These are phyloP conservation scores for Aspergillus luchuensis DNA, from an alignment of 2,329 filamentous ascomycete species.

Conservation along the genomic window DNA sequence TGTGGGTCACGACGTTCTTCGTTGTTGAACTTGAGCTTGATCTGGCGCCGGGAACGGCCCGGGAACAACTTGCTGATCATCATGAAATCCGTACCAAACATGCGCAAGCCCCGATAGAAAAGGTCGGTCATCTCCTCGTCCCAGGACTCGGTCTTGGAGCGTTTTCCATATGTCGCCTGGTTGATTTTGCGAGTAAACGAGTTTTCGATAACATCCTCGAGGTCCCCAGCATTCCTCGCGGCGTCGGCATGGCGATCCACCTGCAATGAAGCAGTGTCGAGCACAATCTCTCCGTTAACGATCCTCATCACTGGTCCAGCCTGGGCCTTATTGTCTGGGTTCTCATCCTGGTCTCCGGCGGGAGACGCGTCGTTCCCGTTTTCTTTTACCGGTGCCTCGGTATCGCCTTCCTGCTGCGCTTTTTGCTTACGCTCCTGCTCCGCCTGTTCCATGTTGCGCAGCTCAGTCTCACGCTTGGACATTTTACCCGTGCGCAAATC, in stretches of 20 bases:
- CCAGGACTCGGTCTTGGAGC: conserved; percentile 59
- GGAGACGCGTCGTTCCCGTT: conserved; percentile 27
- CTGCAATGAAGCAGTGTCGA: conserved; percentile 54
- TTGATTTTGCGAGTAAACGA: conserved; percentile 51
- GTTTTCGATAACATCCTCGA: conserved; percentile 50
- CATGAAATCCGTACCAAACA: conserved; percentile 67
- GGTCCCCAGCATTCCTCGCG: conserved; percentile 48
- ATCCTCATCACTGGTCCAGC: conserved; percentile 54
- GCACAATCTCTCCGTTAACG: conserved; percentile 60
- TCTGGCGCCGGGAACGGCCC: conserved; percentile 59
- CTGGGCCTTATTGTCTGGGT: conserved; percentile 29
- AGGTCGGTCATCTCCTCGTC: conserved; percentile 59
- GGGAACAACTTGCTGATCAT: conserved; percentile 66
- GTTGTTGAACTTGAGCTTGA: conserved; percentile 65
- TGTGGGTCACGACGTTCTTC: conserved; percentile 61
- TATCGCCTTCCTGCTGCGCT: conserved; percentile 38
- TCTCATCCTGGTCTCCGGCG: conserved; percentile 23
- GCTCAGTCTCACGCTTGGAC: conserved; percentile 59
- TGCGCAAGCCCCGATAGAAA: conserved; percentile 64
- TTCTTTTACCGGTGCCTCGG: conserved; percentile 29
- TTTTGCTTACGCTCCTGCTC: conserved; percentile 51
- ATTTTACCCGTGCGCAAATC: conserved; percentile 57
- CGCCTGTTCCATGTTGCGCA: conserved; percentile 59
- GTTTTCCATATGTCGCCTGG: conserved; percentile 49
- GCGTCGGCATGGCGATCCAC: conserved; percentile 60